Evolutionary conservation across 2,329 filamentous ascomycete species (phyloP).

Genomic region (Beauveria australis): DNA sequence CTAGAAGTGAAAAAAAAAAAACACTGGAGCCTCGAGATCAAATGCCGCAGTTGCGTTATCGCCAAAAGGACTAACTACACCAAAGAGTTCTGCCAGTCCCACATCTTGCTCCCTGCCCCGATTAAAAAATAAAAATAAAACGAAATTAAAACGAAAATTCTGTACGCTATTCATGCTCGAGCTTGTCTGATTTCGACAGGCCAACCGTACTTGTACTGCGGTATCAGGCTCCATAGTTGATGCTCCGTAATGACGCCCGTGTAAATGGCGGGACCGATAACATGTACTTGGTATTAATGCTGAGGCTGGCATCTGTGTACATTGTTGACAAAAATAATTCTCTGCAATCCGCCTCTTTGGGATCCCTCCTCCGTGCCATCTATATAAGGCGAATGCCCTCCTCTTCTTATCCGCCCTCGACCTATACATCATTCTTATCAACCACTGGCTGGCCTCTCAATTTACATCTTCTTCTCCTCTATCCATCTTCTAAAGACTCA

Average conservation of each 20-base stretch:
- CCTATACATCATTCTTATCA: background rate
- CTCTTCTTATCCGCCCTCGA: background rate
- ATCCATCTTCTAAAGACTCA: background rate
- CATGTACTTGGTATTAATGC: constrained; percentile 5
- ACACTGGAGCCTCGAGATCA: constrained; percentile 10
- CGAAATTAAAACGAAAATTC: background rate
- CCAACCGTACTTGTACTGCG: constrained; percentile 1
- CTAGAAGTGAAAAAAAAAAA: constrained; percentile 1
- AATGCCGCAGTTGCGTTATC: constrained; percentile 12
- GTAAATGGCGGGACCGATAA: constrained; percentile 9
- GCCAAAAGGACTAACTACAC: background rate
- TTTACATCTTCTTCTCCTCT: background rate
- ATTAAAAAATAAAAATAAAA: background rate
- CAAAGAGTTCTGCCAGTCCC: background rate
- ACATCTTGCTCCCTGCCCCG: background rate
- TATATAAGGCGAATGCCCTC: constrained; percentile 7
- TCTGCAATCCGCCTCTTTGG: background rate
- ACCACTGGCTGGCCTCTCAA: background rate
- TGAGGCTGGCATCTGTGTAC: constrained; percentile 4
- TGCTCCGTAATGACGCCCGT: constrained; percentile 12
- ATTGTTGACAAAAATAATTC: background rate
- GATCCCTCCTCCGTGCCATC: background rate
- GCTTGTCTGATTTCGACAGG: background rate
- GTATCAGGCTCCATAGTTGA: constrained; percentile 10
- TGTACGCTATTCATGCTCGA: background rate